These are phyloP conservation scores for Amyloporia xantha DNA, from an alignment of 768 basidiomycete genomes.

Conservation along the genomic window DNA sequence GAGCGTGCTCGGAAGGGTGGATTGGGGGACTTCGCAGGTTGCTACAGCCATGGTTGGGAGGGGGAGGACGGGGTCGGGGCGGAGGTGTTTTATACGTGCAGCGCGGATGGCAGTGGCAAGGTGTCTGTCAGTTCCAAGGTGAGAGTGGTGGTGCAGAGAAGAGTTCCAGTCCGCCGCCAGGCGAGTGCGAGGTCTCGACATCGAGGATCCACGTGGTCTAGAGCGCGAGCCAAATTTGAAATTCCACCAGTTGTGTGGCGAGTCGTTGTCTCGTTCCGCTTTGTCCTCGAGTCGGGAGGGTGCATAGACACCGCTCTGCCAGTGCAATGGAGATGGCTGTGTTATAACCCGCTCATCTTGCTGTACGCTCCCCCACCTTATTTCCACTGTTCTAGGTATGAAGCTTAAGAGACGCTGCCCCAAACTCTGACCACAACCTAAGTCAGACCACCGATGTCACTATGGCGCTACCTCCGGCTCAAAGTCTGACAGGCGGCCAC, in stretches of 20 bases:
- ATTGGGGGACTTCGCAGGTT: constrained; percentile 11
- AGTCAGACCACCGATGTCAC: neutral
- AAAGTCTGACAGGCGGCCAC: too few species aligned
- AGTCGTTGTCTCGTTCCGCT: too few species aligned
- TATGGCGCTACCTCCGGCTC: neutral
- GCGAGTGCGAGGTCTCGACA: neutral
- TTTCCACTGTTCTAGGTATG: neutral
- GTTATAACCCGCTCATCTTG: neutral
- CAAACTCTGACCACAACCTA: neutral
- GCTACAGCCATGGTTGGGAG: constrained; percentile 12
- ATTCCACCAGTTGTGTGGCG: neutral
- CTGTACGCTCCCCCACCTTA: neutral
- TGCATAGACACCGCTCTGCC: neutral
- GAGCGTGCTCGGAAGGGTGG: constrained; percentile 1
- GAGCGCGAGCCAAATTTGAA: neutral
- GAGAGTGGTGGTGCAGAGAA: neutral
- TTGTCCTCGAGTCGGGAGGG: neutral
- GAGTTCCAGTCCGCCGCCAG: neutral
- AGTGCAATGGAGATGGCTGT: neutral
- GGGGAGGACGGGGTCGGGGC: neutral
- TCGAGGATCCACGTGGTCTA: neutral
- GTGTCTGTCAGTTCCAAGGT: neutral
- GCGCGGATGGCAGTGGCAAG: neutral
- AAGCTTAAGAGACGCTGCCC: neutral
- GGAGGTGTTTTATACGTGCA: neutral